Conservation (phyloP, 2,329 filamentous ascomycete genomes). For the Tolypocladium endophyticum region DNA sequence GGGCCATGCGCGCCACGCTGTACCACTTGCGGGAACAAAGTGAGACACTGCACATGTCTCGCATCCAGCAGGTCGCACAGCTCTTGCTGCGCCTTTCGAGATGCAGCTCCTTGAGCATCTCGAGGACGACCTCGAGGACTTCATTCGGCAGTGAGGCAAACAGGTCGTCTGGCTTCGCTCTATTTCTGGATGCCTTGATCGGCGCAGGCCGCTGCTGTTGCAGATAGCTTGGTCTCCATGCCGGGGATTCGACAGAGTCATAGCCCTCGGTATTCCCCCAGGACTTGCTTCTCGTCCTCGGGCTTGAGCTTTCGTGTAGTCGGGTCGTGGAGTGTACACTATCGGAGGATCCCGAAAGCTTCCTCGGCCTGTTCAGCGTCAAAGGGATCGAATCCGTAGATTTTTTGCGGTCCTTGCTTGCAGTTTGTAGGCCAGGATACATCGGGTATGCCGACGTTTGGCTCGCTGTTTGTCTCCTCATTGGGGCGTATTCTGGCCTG, state of each 20-base stretch:
- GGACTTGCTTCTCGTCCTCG: slow-evolving; percentile 16
- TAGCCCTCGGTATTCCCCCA: slow-evolving; percentile 28
- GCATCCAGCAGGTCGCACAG: slow-evolving; percentile 56
- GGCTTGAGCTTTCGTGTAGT: slow-evolving; percentile 13
- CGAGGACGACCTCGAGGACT: slow-evolving; percentile 46
- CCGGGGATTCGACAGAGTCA: slow-evolving; percentile 25
- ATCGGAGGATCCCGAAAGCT: slow-evolving; percentile 15
- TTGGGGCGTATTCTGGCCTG: slow-evolving; percentile 2
- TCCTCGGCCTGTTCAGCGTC: slow-evolving; percentile 24
- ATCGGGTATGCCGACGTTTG: slow-evolving; percentile 15
- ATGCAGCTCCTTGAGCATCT: slow-evolving; percentile 41
- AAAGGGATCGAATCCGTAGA: slow-evolving; percentile 11
- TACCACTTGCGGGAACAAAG: slow-evolving; percentile 41
- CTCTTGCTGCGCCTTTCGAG: slow-evolving; percentile 35
- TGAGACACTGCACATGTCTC: slow-evolving; percentile 43
- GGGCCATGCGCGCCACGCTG: slow-evolving; percentile 35
- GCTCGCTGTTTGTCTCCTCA: slow-evolving; percentile 1
- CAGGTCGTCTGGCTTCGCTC: slow-evolving; percentile 33
- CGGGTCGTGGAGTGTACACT: neutral
- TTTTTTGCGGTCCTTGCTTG: slow-evolving; percentile 10
- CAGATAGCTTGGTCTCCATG: slow-evolving; percentile 4
- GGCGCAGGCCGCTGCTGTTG: slow-evolving; percentile 3
- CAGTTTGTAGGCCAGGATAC: slow-evolving; percentile 20
- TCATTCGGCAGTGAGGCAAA: slow-evolving; percentile 48
- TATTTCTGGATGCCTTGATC: slow-evolving; percentile 3